Evolutionary conservation across 1,284 basidiomycete species (phyloP), one percentile per base, ranked within the genome.

Genomic region (Fomitopsis palustris): DNA sequence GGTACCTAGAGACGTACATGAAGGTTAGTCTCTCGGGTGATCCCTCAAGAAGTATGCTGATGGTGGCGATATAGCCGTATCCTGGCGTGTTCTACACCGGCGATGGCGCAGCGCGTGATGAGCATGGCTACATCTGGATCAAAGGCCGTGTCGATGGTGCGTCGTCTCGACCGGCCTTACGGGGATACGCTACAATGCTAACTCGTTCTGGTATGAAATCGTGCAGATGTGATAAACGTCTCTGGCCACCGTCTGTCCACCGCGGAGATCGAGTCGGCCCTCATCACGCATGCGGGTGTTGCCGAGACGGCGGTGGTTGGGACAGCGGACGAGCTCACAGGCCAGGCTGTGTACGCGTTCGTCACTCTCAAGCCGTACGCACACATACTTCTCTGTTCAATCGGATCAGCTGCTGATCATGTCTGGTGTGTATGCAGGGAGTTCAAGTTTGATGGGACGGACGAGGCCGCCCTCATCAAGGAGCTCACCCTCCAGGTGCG

Each of bases 81-180:
- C 88, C 90, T 17, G 91, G 94, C 21, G 79, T 82, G 74, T 98
- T 95, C 84, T 98, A 93, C 78, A 99, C 96, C 21, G 96, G 97
- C 38, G 97, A 99, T 70, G 96, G 96, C 60, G 96, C 96, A 21
- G 92, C 90, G 25, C 85, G 96, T 51, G 97, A 99, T 73, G 86
- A 92, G 69, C 90, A 99, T 69, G 96, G 96, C 6, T 99, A 99
- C 78, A 92, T 95, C 72, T 97, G 95, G 95, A 98, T 99, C 78
- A 96, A 95, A 77, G 96, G 96, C 55, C 90, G 96, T 68, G 88
- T 99, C 45, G 96, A 99, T 75, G 95, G 93, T 89, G 70, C 69
- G 88, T 75, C 60, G 29, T 41, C 27, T 55, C 31, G 51, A 42
- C 35, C 53, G n/a, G 53, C 55, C 60, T 35, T 33, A 19, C 21